phyloP scores from a whole-genome alignment of 345 rosid species.

The Linum lewisii region DNA sequence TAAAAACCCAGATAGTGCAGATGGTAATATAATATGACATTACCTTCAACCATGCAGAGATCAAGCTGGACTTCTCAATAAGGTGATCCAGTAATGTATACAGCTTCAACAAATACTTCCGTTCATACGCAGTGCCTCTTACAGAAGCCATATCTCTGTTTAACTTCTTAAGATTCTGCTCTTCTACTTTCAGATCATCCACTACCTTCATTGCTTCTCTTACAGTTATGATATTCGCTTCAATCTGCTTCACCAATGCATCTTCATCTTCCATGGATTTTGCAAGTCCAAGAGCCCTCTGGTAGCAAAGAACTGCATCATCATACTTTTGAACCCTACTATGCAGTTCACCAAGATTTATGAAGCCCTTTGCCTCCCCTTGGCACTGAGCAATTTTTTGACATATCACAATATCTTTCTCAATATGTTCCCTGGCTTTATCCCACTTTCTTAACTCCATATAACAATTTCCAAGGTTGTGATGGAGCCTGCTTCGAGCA shows the following conservation, averaged over 20 bases:
- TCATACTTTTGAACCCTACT: constrained; percentile 66
- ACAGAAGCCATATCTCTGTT: constrained; percentile 42
- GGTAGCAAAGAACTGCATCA: constrained; percentile 62
- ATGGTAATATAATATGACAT: constrained; percentile 6
- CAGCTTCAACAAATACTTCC: constrained; percentile 57
- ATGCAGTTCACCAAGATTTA: constrained; percentile 86
- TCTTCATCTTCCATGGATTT: constrained; percentile 87
- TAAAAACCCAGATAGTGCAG: not conserved
- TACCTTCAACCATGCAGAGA: constrained; percentile 76
- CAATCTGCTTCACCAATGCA: constrained; percentile 52
- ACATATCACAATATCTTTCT: constrained; percentile 75
- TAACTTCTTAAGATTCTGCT: constrained; percentile 73
- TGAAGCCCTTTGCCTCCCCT: constrained; percentile 95
- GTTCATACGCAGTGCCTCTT: constrained; percentile 48
- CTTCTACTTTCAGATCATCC: constrained; percentile 66
- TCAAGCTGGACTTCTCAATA: constrained; percentile 62
- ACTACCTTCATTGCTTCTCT: constrained; percentile 56
- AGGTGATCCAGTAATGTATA: constrained; percentile 61
- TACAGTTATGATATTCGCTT: constrained; percentile 51
- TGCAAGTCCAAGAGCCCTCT: constrained; percentile 68
- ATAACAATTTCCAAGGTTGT: constrained; percentile 76
- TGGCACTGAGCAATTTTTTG: constrained; percentile 55
- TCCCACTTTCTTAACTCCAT: constrained; percentile 67
- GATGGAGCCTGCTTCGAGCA: constrained; percentile 79
- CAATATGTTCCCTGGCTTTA: constrained; percentile 58